Evolutionary conservation across 257 asterid species (phyloP), one percentile per base, ranked within the genome.

Genomic region (Coffea eugenioides): DNA sequence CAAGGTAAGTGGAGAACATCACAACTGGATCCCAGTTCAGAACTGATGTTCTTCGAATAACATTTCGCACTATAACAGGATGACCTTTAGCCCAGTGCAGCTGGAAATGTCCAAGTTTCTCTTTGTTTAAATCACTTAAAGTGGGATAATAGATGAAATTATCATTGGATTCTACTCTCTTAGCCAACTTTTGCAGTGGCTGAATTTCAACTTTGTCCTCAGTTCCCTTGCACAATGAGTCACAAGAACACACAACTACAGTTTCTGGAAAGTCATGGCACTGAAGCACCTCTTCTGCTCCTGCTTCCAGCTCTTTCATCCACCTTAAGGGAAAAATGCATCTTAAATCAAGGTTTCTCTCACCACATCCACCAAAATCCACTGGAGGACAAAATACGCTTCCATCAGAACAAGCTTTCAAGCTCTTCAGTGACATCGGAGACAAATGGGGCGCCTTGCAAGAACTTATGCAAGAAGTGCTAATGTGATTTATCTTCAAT

Each of bases 71-170:
- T 62, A 96, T 88, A 80, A 96, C 92, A 81, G 99, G 99, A 71
- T 94, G 97, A 77, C 97, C 97, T 85, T 84, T 89, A 78, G 87
- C 82, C 99, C 98, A 96, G 87, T 94, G 98, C 73, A 87, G 88
- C 92, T 90, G 97, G 86, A 96, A 96, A 85, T 94, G 97, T 83
- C 85, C 89, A 64, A 90, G 88, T 73, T 82, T 86, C 86, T 93
- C 95, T 74, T 86, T 88, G 77, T 78, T 92, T 75, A 94, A 91
- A 88, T 89, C 89, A 74, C 88, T 88, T 71, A 88, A 12, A 83
- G 91, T 82, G 77, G 97, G 97, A 83, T 86, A 85, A 74, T 90
- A 96, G 54, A 96, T 88, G 82, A 88, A 87, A 80, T 85, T 91
- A 72, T 89, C 97, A 57, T 84, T 62, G 31, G 86, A 85, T 67